Evolutionary conservation across 306 rosid species (phyloP).

Genomic region (Acacia melanoxylon): DNA sequence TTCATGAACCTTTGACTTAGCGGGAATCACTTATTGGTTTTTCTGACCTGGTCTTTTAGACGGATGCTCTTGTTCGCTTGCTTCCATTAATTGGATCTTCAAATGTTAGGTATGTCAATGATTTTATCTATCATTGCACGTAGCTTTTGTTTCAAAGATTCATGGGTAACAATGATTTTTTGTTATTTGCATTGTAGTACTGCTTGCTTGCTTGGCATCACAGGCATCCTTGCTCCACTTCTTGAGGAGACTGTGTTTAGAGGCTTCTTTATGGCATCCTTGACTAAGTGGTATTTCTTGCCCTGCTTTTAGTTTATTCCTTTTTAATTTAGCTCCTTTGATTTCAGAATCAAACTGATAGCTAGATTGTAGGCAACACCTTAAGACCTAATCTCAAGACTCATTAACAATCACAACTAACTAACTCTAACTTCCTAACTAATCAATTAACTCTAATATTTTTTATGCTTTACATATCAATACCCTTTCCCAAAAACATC

Average conservation of each 20-base stretch:
- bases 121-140: not conserved
- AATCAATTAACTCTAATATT: no score
- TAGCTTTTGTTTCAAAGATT: slow-evolving; percentile 15
- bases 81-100: slow-evolving; percentile 96
- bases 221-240: slow-evolving; percentile 92
- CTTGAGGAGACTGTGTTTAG: slow-evolving; percentile 95
- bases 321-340: slow-evolving; percentile 1
- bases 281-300: slow-evolving; percentile 80
- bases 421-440: no score
- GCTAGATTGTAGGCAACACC: no score
- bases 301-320: not conserved
- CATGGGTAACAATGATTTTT: slow-evolving; percentile 4
- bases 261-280: slow-evolving; percentile 85
- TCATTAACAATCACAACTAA: no score
- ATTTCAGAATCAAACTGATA: not conserved
- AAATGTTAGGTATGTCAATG: slow-evolving; percentile 62
- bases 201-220: slow-evolving; percentile 83
- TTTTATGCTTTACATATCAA: no score
- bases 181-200: slow-evolving; percentile 64
- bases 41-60: slow-evolving; percentile 61
- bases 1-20: not conserved
- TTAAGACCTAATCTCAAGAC: no score
- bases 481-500: no score
- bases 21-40: slow-evolving; percentile 24
- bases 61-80: slow-evolving; percentile 87